These are phyloP conservation scores for Verticillium klebahnii DNA, from an alignment of 2,329 filamentous ascomycete species.

Conservation along the genomic window DNA sequence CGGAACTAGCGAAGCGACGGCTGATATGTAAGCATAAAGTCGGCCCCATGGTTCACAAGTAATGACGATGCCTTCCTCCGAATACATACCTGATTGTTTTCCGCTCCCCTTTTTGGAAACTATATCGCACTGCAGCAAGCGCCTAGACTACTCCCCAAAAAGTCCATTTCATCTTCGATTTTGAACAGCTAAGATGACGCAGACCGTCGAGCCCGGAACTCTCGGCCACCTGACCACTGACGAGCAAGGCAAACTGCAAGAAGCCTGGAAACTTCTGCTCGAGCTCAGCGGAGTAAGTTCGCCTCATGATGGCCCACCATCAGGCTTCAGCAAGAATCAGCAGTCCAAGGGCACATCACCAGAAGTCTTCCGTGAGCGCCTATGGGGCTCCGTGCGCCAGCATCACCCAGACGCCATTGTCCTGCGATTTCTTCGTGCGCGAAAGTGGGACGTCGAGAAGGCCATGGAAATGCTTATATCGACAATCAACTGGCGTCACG, in stretches of 20 bases:
- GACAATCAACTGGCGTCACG: conserved; percentile 31
- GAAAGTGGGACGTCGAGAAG: conserved; percentile 34
- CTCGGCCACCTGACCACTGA: conserved; percentile 18
- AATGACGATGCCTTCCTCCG: too few species aligned
- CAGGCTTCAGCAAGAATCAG: background rate
- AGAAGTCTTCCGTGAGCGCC: conserved; percentile 29
- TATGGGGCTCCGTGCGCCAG: conserved; percentile 3
- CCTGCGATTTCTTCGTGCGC: conserved; percentile 34
- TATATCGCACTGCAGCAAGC: too few species aligned
- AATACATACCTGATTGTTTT: too few species aligned
- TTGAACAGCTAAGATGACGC: conserved; percentile 39
- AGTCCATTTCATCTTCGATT: too few species aligned
- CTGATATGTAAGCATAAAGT: too few species aligned
- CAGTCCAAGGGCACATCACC: conserved; percentile 2
- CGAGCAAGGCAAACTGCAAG: conserved; percentile 18
- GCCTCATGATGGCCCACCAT: background rate
- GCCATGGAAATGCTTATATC: conserved; percentile 33
- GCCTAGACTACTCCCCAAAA: too few species aligned
- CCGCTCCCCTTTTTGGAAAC: too few species aligned
- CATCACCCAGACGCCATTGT: conserved; percentile 32
- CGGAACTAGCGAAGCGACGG: too few species aligned
- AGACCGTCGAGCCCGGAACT: conserved; percentile 18
- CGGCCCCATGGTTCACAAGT: too few species aligned
- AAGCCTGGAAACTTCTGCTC: conserved; percentile 18
- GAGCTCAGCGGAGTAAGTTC: conserved; percentile 13